These are phyloP conservation scores for Geosmithia flava DNA, from an alignment of 2,329 filamentous ascomycete genomes.

Conservation along the genomic window DNA sequence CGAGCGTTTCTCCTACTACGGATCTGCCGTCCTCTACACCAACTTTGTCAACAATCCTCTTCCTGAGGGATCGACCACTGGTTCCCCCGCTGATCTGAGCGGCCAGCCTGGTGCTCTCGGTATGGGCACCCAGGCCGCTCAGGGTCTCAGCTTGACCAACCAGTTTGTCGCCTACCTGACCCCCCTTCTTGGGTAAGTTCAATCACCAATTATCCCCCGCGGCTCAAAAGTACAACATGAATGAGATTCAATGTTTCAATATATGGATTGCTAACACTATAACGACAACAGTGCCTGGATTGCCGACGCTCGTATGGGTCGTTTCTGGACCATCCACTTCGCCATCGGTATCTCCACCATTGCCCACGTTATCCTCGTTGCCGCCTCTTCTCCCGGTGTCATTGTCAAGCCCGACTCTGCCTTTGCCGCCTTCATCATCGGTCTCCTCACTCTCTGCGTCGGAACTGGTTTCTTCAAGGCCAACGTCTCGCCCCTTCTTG, in stretches of 20 bases:
- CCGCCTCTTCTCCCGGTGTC: slow-evolving; percentile 50
- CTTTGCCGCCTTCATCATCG: slow-evolving; percentile 57
- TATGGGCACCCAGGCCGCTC: slow-evolving; percentile 43
- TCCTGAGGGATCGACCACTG: slow-evolving; percentile 40
- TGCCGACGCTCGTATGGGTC: slow-evolving; percentile 60
- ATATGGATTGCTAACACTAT: not conserved
- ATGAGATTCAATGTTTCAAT: not conserved
- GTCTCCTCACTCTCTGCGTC: slow-evolving; percentile 39
- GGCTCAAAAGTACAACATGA: not conserved
- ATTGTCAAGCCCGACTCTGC: slow-evolving; percentile 44
- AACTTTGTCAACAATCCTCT: slow-evolving; percentile 50
- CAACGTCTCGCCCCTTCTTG: slow-evolving; percentile 62
- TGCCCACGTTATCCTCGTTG: slow-evolving; percentile 54
- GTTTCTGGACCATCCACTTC: slow-evolving; percentile 60
- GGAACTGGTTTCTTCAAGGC: slow-evolving; percentile 75
- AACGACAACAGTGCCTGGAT: slow-evolving; percentile 28
- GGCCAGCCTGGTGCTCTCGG: slow-evolving; percentile 38
- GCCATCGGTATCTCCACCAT: slow-evolving; percentile 53
- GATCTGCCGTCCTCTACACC: slow-evolving; percentile 55
- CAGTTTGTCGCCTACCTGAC: slow-evolving; percentile 50
- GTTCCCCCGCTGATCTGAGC: slow-evolving; percentile 23
- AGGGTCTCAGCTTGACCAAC: slow-evolving; percentile 39
- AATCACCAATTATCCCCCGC: slow-evolving; percentile 11
- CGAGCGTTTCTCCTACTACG: slow-evolving; percentile 71
- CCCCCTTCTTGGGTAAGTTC: slow-evolving; percentile 38